Evolutionary conservation across 129 eudicot genomes (phyloP).

Genomic region (Scalesia atractyloides): DNA sequence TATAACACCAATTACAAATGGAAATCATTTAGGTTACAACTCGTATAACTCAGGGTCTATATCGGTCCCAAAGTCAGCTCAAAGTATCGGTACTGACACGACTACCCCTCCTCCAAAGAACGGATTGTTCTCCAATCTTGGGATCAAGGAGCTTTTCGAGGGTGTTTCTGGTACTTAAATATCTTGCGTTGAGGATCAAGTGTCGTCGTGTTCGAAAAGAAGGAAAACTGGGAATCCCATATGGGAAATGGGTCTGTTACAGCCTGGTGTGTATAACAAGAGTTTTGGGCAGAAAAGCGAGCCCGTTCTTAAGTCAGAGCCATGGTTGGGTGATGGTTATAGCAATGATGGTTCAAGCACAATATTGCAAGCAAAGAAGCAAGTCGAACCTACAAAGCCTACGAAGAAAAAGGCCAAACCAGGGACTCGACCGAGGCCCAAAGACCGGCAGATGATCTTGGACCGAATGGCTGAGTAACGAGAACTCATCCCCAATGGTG

Average conservation of each 20-base stretch:
- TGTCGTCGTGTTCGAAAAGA: conserved; percentile 49
- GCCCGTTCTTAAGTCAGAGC: conserved; percentile 34
- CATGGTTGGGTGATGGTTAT: conserved; percentile 46
- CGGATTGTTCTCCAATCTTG: conserved; percentile 81
- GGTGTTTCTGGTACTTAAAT: conserved; percentile 48
- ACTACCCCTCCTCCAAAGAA: conserved; percentile 38
- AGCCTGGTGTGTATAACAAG: conserved; percentile 26
- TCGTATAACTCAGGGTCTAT: conserved; percentile 36
- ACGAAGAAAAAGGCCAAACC: conserved; percentile 79
- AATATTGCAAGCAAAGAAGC: conserved; percentile 44
- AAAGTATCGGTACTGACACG: conserved; percentile 20
- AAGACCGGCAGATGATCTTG: conserved; percentile 86
- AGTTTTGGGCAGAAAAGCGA: conserved; percentile 37
- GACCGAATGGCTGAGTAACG: conserved; percentile 86
- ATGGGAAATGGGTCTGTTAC: conserved; percentile 34
- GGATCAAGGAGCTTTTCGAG: conserved; percentile 66
- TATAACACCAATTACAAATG: conserved; percentile 32
- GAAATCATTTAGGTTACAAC: conserved; percentile 29
- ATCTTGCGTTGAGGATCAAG: conserved; percentile 60
- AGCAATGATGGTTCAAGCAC: conserved; percentile 47
- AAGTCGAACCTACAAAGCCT: conserved; percentile 47
- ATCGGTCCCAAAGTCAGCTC: conserved; percentile 26
- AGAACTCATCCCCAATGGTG: conserved; percentile 83
- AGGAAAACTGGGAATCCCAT: conserved; percentile 47
- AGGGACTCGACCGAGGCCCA: conserved; percentile 86